Percentiles rank a stretch among this genome's conserved stretches.
phyloP scores from a whole-genome alignment of 169 alveolate species.

The Babesia microti region DNA sequence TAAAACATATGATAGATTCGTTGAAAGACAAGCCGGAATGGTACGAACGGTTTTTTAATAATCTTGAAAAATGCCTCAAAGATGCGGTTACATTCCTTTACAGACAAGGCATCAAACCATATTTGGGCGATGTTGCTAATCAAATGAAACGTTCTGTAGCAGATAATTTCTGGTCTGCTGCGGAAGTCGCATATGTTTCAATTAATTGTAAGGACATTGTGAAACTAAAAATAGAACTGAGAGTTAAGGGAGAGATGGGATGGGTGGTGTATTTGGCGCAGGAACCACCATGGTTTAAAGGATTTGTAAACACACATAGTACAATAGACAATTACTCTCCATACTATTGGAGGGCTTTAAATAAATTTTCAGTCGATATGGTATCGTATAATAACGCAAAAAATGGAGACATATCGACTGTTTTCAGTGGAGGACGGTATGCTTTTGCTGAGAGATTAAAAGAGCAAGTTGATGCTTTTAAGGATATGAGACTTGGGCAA shows the following conservation, averaged over 20 bases:
- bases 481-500: constrained; percentile 55
- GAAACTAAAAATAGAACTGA: constrained; percentile 47
- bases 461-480: constrained; percentile 49
- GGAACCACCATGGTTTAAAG: constrained; percentile 40
- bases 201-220: constrained; percentile 42
- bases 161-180: constrained; percentile 64
- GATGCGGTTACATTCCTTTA: constrained; percentile 55
- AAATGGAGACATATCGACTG: background rate
- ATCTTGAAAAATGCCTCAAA: constrained; percentile 40
- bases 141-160: constrained; percentile 63
- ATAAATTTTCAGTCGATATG: constrained; percentile 54
- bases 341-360: constrained; percentile 51
- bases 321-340: constrained; percentile 43
- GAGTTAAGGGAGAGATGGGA: constrained; percentile 65
- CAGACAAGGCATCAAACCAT: constrained; percentile 60
- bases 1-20: constrained; percentile 43
- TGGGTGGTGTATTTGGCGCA: constrained; percentile 57
- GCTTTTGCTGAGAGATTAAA: constrained; percentile 60
- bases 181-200: constrained; percentile 60
- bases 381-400: constrained; percentile 21
- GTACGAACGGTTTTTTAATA: constrained; percentile 36
- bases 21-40: constrained; percentile 40
- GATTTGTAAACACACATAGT: constrained; percentile 59
- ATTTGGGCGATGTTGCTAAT: constrained; percentile 63
- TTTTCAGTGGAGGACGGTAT: constrained; percentile 60